Evolutionary conservation across 257 asterid genomes (phyloP).

Genomic region (Plectranthus barbatus): DNA sequence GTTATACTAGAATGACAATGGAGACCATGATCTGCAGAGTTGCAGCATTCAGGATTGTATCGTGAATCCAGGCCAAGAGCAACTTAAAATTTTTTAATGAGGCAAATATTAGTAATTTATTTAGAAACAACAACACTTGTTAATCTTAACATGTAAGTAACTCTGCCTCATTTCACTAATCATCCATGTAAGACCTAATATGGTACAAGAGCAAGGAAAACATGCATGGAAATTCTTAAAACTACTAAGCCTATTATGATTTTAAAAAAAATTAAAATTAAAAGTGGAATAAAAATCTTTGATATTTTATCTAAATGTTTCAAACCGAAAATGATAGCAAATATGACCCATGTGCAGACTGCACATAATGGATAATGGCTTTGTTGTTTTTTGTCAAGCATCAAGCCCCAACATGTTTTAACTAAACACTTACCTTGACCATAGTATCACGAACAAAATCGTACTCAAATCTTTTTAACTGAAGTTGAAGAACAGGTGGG

Average conservation of each 20-base stretch:
- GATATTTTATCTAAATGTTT: neutral
- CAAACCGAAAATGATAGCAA: neutral
- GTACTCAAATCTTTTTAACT: constrained; percentile 69
- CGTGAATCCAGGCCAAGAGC: neutral
- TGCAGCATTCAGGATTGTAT: neutral
- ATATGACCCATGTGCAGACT: neutral
- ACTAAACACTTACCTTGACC: constrained; percentile 55
- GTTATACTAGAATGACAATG: neutral
- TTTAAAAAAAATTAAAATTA: neutral
- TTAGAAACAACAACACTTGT: neutral
- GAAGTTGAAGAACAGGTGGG: constrained; percentile 86
- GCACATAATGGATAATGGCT: neutral
- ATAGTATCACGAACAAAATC: constrained; percentile 70
- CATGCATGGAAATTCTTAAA: neutral
- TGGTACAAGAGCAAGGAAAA: neutral
- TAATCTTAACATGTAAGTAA: neutral
- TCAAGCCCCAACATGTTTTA: no score
- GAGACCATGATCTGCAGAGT: neutral
- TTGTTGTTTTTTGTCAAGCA: neutral
- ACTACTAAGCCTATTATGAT: neutral
- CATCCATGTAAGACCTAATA: neutral
- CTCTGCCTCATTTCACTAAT: neutral
- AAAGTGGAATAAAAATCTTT: no score
- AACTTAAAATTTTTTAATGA: neutral
- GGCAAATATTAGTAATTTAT: neutral